phyloP scores from a whole-genome alignment of 345 rosid genomes.

The Corymbia maculata region DNA sequence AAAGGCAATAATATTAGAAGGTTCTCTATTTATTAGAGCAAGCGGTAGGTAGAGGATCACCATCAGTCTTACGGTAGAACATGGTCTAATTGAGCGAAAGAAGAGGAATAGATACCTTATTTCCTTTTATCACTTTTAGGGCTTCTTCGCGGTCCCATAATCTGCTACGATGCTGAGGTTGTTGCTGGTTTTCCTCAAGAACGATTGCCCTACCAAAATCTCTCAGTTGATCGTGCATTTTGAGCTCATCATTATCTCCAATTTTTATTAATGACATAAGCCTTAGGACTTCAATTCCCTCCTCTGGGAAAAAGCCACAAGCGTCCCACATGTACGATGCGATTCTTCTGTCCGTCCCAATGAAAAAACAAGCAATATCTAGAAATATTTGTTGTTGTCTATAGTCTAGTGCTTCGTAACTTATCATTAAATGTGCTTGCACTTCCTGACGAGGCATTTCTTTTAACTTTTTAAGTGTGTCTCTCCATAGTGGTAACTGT shows the following conservation, averaged over 20 bases:
- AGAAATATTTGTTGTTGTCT: neutral
- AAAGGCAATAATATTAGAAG: neutral
- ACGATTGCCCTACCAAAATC: neutral
- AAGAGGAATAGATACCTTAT: neutral
- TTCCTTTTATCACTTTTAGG: neutral
- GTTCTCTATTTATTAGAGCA: neutral
- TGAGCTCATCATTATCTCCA: neutral
- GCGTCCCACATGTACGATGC: neutral
- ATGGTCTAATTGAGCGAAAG: neutral
- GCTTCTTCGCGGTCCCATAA: neutral
- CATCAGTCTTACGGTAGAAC: neutral
- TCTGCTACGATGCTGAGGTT: neutral
- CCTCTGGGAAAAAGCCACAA: neutral
- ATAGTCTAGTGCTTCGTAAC: neutral
- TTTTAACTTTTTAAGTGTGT: neutral
- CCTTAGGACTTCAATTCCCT: neutral
- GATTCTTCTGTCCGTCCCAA: rapidly evolving
- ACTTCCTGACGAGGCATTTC: neutral
- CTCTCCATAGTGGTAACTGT: rapidly evolving
- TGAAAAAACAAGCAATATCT: neutral
- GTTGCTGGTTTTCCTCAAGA: neutral
- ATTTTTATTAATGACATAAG: neutral
- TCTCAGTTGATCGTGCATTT: neutral
- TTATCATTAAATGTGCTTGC: neutral
- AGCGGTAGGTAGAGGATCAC: neutral